Base-by-base conservation (phyloP, 495 filamentous ascomycete genomes). In the Saxophila tyrrhenica region DNA sequence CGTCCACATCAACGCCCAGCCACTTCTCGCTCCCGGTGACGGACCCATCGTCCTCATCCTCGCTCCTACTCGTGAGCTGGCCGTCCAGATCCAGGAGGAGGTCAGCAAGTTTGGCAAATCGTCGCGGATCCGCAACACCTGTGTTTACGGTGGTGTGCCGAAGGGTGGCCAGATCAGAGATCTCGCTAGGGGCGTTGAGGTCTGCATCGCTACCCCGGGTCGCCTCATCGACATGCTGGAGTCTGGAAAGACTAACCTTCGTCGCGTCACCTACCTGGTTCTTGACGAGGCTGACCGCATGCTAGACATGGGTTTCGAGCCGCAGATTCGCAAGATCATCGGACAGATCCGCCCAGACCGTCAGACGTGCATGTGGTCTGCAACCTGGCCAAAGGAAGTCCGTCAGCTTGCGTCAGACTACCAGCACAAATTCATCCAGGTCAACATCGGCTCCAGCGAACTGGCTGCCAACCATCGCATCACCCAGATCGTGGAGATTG, bases 351-450 rank as follows among this genome's bases (percentile, higher is more conserved):
- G 92, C 60, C 92, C 92, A 55, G 92, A 98, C 69, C 86, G 92
- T 77, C 92, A 98, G 65, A 98, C 92, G 57, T 94, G 90, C 81
- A 98, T 98, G 92, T 98, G 92, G 92, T 98, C 92, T 54, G 92
- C 92, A 62, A 98, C 92, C 8, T 98, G 92, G 92, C 92, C 92
- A 58, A 98, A 97, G 81, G 92, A 98, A 69, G 91, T 98, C 61
- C 90, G 92, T 62, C 85, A 87, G 66, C 76, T 97, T 55, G 92
- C 92, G n/a, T 77, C 85, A 29, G 92, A 98, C 68, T 98, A 94
- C 78, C 79, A 94, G 61, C 84, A 84, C 64, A 84, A 98, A 66
- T 96, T 91, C 73, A 98, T 98, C 65, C 92, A 98, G 73, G 92
- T 97, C 70, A 98, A 97, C 75, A 91, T 98, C 69, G 92, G 92